These are phyloP conservation scores for Pseudogymnoascus sp. DNA, from an alignment of 2,329 filamentous ascomycete genomes.

Conservation along the genomic window DNA sequence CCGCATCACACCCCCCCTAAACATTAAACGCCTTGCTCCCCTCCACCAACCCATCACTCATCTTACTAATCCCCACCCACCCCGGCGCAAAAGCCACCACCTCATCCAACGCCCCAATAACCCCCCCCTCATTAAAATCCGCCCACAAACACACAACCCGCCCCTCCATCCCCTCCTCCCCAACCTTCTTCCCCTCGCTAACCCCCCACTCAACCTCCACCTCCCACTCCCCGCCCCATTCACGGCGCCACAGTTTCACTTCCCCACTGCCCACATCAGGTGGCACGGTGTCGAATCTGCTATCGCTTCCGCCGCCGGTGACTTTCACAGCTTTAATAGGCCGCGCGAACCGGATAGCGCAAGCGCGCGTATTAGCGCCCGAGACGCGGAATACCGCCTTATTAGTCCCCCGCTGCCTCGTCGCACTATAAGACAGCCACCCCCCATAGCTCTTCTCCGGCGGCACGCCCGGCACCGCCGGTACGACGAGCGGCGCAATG, in stretches of 20 bases:
- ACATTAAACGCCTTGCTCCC: conserved; percentile 55
- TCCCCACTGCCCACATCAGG: conserved; percentile 56
- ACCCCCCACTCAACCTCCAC: conserved; percentile 56
- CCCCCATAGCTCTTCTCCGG: conserved; percentile 38
- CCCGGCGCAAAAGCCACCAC: conserved; percentile 64
- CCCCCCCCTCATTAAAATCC: conserved; percentile 64
- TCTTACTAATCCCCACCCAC: conserved; percentile 74
- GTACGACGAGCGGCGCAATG: conserved; percentile 55
- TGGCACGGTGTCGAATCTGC: conserved; percentile 53
- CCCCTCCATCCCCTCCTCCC: conserved; percentile 45
- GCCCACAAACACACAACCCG: conserved; percentile 76
- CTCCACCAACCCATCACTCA: conserved; percentile 70
- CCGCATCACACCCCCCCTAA: conserved; percentile 4
- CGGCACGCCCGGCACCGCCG: conserved; percentile 33
- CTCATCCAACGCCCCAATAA: conserved; percentile 80
- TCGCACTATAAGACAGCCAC: conserved; percentile 62
- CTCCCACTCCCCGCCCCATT: conserved; percentile 69
- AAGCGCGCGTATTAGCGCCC: conserved; percentile 70
- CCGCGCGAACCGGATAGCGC: conserved; percentile 63
- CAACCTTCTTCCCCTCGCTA: conserved; percentile 23
- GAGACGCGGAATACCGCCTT: conserved; percentile 57
- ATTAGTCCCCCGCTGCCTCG: conserved; percentile 34
- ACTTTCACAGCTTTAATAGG: conserved; percentile 59
- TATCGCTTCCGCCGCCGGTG: conserved; percentile 50
- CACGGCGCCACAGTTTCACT: conserved; percentile 73